These are phyloP conservation scores for Lachancea nothofagi DNA, from an alignment of 805 yeast species.

Conservation along the genomic window DNA sequence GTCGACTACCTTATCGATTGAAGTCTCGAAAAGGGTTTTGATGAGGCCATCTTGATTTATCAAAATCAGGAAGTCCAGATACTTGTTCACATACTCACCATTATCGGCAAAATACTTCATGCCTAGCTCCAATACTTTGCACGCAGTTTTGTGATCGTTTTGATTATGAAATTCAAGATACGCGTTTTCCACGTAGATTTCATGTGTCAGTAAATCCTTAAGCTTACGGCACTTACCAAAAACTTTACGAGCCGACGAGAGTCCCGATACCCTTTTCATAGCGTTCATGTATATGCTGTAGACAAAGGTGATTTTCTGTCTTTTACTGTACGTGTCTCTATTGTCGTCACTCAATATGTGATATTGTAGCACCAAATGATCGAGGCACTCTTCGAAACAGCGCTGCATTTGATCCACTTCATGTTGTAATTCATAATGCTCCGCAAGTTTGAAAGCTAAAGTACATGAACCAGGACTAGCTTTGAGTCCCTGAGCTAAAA, in stretches of 20 bases:
- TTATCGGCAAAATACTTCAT: slow-evolving; percentile 49
- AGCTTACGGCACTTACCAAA: slow-evolving; percentile 67
- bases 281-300: slow-evolving; percentile 68
- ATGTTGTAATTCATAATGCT: slow-evolving; percentile 56
- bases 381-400: slow-evolving; percentile 47
- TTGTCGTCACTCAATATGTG: slow-evolving; percentile 19
- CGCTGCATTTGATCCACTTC: slow-evolving; percentile 46
- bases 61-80: slow-evolving; percentile 65
- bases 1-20: slow-evolving; percentile 44
- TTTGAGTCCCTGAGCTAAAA: slow-evolving; percentile 48
- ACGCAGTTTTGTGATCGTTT: slow-evolving; percentile 62
- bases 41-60: slow-evolving; percentile 68
- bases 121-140: slow-evolving; percentile 74
- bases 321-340: slow-evolving; percentile 15
- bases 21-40: slow-evolving; percentile 75
- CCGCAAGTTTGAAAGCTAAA: slow-evolving; percentile 62
- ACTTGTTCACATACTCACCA: slow-evolving; percentile 59
- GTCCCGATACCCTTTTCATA: slow-evolving; percentile 59
- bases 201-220: slow-evolving; percentile 52
- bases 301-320: slow-evolving; percentile 48
- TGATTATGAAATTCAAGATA: slow-evolving; percentile 65
- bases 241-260: slow-evolving; percentile 64
- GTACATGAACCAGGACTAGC: slow-evolving; percentile 69
- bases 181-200: slow-evolving; percentile 78
- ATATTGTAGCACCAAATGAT: slow-evolving; percentile 39